phyloP scores from a whole-genome alignment of 2,329 filamentous ascomycete species.

The Sporothrix phasma region DNA sequence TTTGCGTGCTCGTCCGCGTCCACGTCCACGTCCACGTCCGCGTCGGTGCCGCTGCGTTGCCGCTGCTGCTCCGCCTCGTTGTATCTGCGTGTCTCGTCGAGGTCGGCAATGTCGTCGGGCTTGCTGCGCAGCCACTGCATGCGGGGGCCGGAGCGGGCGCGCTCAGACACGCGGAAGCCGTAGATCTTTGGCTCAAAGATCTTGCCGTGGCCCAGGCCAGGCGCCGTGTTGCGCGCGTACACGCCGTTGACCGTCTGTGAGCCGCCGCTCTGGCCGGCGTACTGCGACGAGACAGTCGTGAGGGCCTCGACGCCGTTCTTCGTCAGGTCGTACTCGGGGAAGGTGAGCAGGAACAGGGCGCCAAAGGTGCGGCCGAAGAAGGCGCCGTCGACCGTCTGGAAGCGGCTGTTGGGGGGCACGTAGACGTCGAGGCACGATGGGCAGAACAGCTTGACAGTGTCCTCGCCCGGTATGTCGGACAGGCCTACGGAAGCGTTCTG shows the following conservation, averaged over 20 bases:
- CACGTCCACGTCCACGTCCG: slow-evolving; percentile 50
- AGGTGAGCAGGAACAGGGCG: slow-evolving; percentile 95
- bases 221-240: slow-evolving; percentile 75
- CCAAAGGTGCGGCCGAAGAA: slow-evolving; percentile 98
- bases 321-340: slow-evolving; percentile 86
- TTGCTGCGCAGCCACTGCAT: slow-evolving; percentile 95
- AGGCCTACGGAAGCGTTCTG: slow-evolving; percentile 83
- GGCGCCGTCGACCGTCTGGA: slow-evolving; percentile 93
- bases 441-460: slow-evolving; percentile 97
- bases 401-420: slow-evolving; percentile 91
- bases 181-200: slow-evolving; percentile 96
- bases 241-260: slow-evolving; percentile 67
- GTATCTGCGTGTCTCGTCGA: slow-evolving; percentile 61
- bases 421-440: slow-evolving; percentile 95
- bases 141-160: slow-evolving; percentile 77
- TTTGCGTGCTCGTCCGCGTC: slow-evolving; percentile 40
- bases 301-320: slow-evolving; percentile 57
- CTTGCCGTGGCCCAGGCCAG: slow-evolving; percentile 68
- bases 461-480: slow-evolving; percentile 88
- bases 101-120: slow-evolving; percentile 66
- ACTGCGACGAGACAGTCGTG: slow-evolving; percentile 23
- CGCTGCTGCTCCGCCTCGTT: slow-evolving; percentile 41
- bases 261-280: slow-evolving; percentile 8
- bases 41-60: neutral
- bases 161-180: slow-evolving; percentile 87